These are phyloP conservation scores for Colletotrichum gloeosporioides DNA, from an alignment of 2,329 filamentous ascomycete genomes.

Conservation along the genomic window DNA sequence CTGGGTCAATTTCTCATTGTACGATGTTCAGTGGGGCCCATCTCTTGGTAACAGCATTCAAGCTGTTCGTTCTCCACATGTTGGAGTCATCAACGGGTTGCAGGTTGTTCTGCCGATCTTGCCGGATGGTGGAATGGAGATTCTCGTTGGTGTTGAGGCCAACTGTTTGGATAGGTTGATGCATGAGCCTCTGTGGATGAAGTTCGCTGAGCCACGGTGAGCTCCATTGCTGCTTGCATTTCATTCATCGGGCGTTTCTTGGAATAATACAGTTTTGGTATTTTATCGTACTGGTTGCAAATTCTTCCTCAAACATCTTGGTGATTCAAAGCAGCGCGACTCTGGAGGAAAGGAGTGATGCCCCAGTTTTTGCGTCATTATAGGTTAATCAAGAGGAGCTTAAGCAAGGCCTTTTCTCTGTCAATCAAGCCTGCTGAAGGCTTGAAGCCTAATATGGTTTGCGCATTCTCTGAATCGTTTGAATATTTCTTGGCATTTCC, in stretches of 20 bases:
- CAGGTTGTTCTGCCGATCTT: not conserved
- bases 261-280: not conserved
- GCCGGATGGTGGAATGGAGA: slow-evolving; percentile 7
- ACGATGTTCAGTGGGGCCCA: not conserved
- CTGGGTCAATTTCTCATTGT: not conserved
- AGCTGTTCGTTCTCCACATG: not conserved
- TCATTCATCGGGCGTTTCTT: not conserved
- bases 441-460: not conserved
- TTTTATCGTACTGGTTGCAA: not conserved
- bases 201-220: not conserved
- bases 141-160: not conserved
- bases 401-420: not conserved
- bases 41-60: not conserved
- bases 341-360: not conserved
- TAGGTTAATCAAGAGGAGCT: not conserved
- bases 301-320: not conserved
- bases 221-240: too few relatives aligned
- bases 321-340: not conserved
- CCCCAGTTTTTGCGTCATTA: not conserved
- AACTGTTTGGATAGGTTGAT: not conserved
- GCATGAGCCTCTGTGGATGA: slow-evolving; percentile 8
- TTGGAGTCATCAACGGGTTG: slow-evolving; percentile 3
- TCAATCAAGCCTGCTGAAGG: not conserved
- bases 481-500: not conserved
- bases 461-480: not conserved